These are phyloP conservation scores for Echeveria elegans DNA, from an alignment of 164 flowering plant genomes.

Conservation along the genomic window DNA sequence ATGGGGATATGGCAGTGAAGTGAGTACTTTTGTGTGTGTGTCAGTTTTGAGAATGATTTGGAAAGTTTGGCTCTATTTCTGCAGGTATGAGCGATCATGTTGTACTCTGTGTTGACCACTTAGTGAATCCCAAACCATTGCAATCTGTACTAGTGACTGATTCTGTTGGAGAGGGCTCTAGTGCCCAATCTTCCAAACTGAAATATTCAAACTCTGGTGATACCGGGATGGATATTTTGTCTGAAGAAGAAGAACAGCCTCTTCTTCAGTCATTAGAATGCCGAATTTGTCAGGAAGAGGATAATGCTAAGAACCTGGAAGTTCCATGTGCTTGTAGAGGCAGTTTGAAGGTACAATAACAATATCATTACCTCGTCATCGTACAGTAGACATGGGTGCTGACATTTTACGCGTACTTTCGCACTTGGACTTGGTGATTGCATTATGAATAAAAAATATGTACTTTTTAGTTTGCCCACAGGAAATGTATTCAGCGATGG, in stretches of 20 bases:
- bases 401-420: not conserved
- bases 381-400: not conserved
- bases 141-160: constrained; percentile 28
- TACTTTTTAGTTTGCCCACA: constrained; percentile 47
- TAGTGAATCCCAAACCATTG: constrained; percentile 27
- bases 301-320: constrained; percentile 38
- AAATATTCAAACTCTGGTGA: constrained; percentile 18
- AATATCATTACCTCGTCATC: not conserved
- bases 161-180: constrained; percentile 26
- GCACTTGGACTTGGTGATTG: not conserved
- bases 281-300: constrained; percentile 78
- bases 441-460: not conserved
- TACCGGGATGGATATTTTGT: constrained; percentile 13
- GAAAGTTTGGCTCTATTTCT: not conserved
- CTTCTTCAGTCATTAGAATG: constrained; percentile 49
- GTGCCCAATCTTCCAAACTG: constrained; percentile 12
- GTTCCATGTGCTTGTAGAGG: constrained; percentile 68
- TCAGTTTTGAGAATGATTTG: not conserved
- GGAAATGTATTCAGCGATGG: constrained; percentile 64
- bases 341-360: constrained; percentile 75
- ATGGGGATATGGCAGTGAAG: too few species aligned
- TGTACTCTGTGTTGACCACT: constrained; percentile 43
- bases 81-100: constrained; percentile 50
- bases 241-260: constrained; percentile 29
- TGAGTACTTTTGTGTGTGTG: too few species aligned